Conservation (phyloP, 148 eudicot genomes). For the Chenopodium album region DNA sequence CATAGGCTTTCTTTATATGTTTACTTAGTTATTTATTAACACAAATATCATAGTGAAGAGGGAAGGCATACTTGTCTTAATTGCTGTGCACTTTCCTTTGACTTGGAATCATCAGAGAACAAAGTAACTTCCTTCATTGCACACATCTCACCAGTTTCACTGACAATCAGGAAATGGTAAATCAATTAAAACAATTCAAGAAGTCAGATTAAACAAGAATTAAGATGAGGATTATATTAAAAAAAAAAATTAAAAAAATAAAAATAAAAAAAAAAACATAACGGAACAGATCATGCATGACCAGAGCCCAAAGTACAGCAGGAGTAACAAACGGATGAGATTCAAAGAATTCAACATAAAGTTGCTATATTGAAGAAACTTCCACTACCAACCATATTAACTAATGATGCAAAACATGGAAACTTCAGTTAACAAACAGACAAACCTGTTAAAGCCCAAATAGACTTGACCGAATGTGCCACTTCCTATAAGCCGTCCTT, state of each 20-base stretch:
- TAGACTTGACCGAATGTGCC: slow-evolving; percentile 64
- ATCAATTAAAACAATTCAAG: slow-evolving; percentile 1
- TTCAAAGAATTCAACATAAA: neutral
- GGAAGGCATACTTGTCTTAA: slow-evolving; percentile 50
- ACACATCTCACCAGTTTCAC: slow-evolving; percentile 66
- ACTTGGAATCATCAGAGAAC: slow-evolving; percentile 58
- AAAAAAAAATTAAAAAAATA: no score
- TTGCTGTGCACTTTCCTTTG: slow-evolving; percentile 54
- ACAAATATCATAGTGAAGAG: neutral
- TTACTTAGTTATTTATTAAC: neutral
- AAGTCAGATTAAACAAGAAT: neutral
- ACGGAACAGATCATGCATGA: neutral
- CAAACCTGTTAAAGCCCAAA: slow-evolving; percentile 55
- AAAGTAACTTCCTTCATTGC: slow-evolving; percentile 67
- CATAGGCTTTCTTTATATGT: neutral
- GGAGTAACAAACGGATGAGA: neutral
- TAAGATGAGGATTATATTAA: neutral
- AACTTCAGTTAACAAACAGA: neutral
- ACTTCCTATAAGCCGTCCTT: slow-evolving; percentile 53
- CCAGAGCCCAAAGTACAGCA: neutral
- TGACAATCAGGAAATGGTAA: slow-evolving; percentile 24
- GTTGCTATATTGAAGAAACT: neutral
- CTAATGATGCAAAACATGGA: neutral
- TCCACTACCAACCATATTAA: neutral
- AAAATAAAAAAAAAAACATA: neutral